Evolutionary conservation across 23 red algal species (phyloP).

Genomic region (Chondrus crispus): DNA sequence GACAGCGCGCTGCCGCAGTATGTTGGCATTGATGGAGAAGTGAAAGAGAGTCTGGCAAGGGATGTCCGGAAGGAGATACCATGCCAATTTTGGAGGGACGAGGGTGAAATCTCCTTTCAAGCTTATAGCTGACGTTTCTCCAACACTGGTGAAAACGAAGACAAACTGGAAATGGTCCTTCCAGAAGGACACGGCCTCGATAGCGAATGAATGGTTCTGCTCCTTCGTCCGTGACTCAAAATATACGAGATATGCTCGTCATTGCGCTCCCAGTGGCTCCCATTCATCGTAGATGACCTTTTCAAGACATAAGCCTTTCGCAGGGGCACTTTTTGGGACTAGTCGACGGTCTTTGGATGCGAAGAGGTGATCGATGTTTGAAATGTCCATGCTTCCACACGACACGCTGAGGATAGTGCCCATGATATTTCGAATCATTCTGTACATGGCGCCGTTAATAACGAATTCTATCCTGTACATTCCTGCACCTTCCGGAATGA

Average conservation of each 20-base stretch:
- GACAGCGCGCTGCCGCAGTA: not conserved
- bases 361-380: conserved; percentile 31
- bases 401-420: conserved; percentile 73
- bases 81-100: not conserved
- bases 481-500: conserved; percentile 57
- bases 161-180: too few species aligned
- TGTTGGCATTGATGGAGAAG: not conserved
- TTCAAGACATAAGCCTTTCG: conserved; percentile 65
- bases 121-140: not conserved
- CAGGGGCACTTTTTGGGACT: conserved; percentile 46
- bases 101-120: not conserved
- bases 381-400: conserved; percentile 30
- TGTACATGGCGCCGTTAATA: conserved; percentile 88
- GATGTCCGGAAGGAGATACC: not conserved
- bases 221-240: too few species aligned
- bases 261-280: too few species aligned
- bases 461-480: conserved; percentile 77
- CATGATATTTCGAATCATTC: conserved; percentile 93
- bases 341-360: conserved; percentile 24
- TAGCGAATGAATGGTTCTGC: too few species aligned
- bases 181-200: too few species aligned
- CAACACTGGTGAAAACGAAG: too few species aligned
- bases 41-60: not conserved
- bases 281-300: conserved; percentile 63
- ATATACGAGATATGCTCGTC: too few species aligned